Evolutionary conservation across 2,329 filamentous ascomycete genomes (phyloP), one percentile per base, ranked within the genome.

Genomic region (Aureobasidium sp.): DNA sequence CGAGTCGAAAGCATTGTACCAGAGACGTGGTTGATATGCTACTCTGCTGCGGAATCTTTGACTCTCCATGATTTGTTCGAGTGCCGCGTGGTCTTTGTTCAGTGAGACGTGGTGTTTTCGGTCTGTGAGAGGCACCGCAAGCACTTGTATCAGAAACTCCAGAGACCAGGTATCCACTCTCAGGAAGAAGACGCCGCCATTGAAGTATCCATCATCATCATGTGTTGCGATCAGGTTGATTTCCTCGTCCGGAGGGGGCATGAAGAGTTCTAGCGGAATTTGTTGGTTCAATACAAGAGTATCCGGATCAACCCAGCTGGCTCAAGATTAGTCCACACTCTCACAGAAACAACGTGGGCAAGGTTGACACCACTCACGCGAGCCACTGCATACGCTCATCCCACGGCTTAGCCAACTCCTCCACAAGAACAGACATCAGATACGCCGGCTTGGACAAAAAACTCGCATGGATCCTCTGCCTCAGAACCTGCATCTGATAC

Each of bases 401-500:
- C 31, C 62, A 61, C 4, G 66, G 66, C 61, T 70, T 70, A 38
- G 62, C 61, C 57, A 73, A 37, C 49, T 72, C 70, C 31, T 66
- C 53, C 7, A 68, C 64, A 19, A 73, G 63, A 25, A 69, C 50
- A 3, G 61, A 59, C 57, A 68, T 63, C n/a, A 70, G 47, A 61
- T 70, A 73, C 3, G 62, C 58, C 5, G 61, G 62, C 58, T 65
- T 67, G 51, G 59, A 60, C 62, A 60, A 63, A 42, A 60, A 64
- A n/a, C 40, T 58, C 35, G 37, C 29, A 27, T 60, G 53, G 15
- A 74, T 68, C 19, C 67, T 64, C 31, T 70, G 64, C 31, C 70
- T 65, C 35, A 76, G 64, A 3, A 74, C 67, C 43, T 68, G 60
- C 65, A 71, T 70, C n/a, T 66, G 67, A 45, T 76, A 75, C 4